phyloP scores from a whole-genome alignment of 2,329 filamentous ascomycete genomes.

The Canariomyces notabilis region DNA sequence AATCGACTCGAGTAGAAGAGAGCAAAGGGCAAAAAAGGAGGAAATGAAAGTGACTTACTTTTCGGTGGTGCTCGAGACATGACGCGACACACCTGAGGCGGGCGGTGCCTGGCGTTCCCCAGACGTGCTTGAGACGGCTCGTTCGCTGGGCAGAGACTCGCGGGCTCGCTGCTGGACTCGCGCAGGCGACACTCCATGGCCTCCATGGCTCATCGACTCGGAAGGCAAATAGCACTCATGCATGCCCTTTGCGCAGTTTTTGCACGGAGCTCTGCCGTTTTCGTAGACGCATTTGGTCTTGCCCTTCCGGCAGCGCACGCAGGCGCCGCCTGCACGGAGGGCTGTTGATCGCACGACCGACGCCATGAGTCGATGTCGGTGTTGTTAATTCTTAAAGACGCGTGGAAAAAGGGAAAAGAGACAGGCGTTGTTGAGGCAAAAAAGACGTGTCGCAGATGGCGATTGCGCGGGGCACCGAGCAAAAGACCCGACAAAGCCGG shows the following conservation, averaged over 20 bases:
- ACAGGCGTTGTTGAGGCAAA: neutral
- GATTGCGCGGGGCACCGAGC: neutral
- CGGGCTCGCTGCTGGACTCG: slow-evolving; percentile 47
- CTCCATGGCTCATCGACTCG: slow-evolving; percentile 52
- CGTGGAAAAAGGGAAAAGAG: neutral
- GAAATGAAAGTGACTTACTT: slow-evolving; percentile 39
- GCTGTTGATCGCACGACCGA: slow-evolving; percentile 49
- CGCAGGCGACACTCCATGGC: slow-evolving; percentile 55
- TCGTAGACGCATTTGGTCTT: slow-evolving; percentile 62
- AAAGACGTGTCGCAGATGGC: neutral
- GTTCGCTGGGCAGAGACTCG: slow-evolving; percentile 51
- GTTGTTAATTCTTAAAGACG: neutral
- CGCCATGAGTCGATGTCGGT: slow-evolving; percentile 16
- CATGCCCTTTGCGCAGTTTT: slow-evolving; percentile 60
- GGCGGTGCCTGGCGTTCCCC: slow-evolving; percentile 41
- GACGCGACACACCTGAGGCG: slow-evolving; percentile 43
- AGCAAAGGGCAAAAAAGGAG: slow-evolving; percentile 7
- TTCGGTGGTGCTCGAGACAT: slow-evolving; percentile 43
- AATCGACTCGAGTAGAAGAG: neutral
- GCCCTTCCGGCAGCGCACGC: slow-evolving; percentile 59
- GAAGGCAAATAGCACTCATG: slow-evolving; percentile 59
- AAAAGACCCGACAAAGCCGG: slow-evolving; percentile 13
- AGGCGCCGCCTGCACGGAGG: slow-evolving; percentile 56
- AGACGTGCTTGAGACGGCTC: slow-evolving; percentile 40
- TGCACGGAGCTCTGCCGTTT: slow-evolving; percentile 57